Conservation (phyloP, 1,284 basidiomycete species). For the Coriolopsis trogii region DNA sequence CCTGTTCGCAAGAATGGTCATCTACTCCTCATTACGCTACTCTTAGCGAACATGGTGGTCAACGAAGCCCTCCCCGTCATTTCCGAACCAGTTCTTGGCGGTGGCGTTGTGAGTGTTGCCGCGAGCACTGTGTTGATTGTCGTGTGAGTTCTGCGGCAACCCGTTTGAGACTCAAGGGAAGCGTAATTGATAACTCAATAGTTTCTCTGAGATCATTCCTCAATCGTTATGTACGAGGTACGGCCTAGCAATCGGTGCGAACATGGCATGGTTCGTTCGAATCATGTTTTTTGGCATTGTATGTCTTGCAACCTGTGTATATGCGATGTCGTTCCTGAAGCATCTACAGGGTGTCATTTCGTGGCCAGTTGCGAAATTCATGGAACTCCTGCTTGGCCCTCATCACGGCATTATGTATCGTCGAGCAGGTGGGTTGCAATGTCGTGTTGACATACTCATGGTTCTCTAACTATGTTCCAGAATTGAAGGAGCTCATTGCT, state of each 20-base stretch:
- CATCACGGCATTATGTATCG: conserved; percentile 65
- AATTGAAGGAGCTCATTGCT: conserved; percentile 73
- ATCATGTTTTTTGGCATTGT: conserved; percentile 71
- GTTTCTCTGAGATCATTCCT: conserved; percentile 91
- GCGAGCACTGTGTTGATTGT: conserved; percentile 86
- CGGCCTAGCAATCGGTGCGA: conserved; percentile 89
- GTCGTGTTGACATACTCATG: background rate
- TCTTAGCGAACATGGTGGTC: conserved; percentile 87
- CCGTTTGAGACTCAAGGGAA: too few relatives aligned
- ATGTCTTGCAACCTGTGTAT: conserved; percentile 28
- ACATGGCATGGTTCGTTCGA: conserved; percentile 81
- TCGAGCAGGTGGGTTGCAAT: conserved; percentile 33
- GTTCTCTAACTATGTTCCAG: conserved; percentile 29
- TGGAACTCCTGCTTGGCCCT: conserved; percentile 62
- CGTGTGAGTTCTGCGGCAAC: too few relatives aligned
- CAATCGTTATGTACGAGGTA: conserved; percentile 89
- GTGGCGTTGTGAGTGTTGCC: conserved; percentile 78
- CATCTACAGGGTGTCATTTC: conserved; percentile 65
- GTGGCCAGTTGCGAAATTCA: conserved; percentile 78
- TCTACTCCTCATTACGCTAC: conserved; percentile 78
- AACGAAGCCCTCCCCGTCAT: conserved; percentile 93
- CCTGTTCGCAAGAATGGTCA: conserved; percentile 88
- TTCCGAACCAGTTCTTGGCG: conserved; percentile 84
- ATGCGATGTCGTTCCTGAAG: background rate
- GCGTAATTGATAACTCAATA: too few relatives aligned